These are phyloP conservation scores for Botrytis fabae DNA, from an alignment of 2,329 filamentous ascomycete genomes.

Conservation along the genomic window DNA sequence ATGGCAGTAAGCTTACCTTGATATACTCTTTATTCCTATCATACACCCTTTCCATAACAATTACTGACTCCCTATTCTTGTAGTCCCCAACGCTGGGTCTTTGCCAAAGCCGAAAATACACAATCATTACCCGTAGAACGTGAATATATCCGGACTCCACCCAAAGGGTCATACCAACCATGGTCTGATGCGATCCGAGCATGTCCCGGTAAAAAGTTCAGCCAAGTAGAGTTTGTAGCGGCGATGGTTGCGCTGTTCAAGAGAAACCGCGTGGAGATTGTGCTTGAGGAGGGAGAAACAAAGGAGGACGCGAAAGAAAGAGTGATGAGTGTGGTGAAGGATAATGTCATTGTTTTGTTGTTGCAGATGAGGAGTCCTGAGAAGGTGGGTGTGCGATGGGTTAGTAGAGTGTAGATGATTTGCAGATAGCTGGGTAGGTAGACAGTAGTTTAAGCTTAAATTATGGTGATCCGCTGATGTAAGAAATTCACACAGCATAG, in stretches of 20 bases:
- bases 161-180: conserved; percentile 25
- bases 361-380: conserved; percentile 30
- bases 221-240: conserved; percentile 33
- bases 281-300: neutral
- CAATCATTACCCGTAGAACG: neutral
- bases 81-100: conserved; percentile 1
- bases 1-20: neutral
- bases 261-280: conserved; percentile 21
- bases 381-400: conserved; percentile 28
- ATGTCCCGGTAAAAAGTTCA: conserved; percentile 33
- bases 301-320: neutral
- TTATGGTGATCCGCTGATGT: neutral
- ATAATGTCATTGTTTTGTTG: conserved; percentile 27
- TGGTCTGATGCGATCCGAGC: conserved; percentile 29
- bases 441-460: neutral
- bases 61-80: neutral
- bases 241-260: conserved; percentile 24
- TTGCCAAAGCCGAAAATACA: neutral
- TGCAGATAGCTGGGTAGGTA: neutral
- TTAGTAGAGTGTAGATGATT: neutral
- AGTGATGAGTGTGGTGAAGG: conserved; percentile 25
- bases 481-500: too few relatives aligned
- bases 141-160: conserved; percentile 16
- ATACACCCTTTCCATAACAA: too few relatives aligned
- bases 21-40: too few relatives aligned